Base-by-base conservation (phyloP, 169 alveolate species). In the Eimeria falciformis region DNA sequence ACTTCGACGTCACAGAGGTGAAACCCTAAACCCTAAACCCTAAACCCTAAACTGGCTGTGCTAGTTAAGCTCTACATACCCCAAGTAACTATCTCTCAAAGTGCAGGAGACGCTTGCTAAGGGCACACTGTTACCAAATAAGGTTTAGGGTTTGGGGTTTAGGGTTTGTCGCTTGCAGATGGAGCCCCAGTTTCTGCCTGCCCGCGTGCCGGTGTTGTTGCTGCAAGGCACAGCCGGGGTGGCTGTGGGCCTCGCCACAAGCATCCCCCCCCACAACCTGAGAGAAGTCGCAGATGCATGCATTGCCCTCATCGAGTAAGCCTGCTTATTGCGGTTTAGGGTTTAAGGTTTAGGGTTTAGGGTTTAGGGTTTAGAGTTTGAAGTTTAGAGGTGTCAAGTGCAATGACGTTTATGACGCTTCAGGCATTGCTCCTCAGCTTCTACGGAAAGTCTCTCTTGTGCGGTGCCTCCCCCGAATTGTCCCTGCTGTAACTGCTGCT, bases 211-310 rank as follows among this genome's bases (percentile, higher is more conserved):
- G 3, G 87, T 93, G 37, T 62, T 96, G 47, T 94, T 96, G 92
- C 88, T 96, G 40, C 96, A 96, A 89, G 98, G 98, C 2, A 91
- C 96, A 23, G 94, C 97, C 0, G 98, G 98, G 17, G 96, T 96
- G 50, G 98, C 98, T 18, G 98, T 96, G 7, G 97, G 98, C 18
- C 85, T 96, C 90, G 96, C 97, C 33, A 96, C 97, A 43, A 96
- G 92, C 81, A 94, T 96, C 18, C 98, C 97, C 6, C 96, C 97
- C 11, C 98, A 96, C 69, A 96, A 96, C 75, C 94, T 96, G 45
- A 87, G 82, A 45, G 98, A 96, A 78, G 94, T 96, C 47, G 77
- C 95, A 18, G 88, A 78, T 29, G 95, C 97, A 5, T 89, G 96
- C 18, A 94, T 95, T 12, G 87, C 91, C 11, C 86, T 94, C 92